A percentile compares a stretch with the other conserved stretches of the same genome.
Conservation (phyloP, 108 stramenopile genomes). For the Poteriospumella lacustris region DNA sequence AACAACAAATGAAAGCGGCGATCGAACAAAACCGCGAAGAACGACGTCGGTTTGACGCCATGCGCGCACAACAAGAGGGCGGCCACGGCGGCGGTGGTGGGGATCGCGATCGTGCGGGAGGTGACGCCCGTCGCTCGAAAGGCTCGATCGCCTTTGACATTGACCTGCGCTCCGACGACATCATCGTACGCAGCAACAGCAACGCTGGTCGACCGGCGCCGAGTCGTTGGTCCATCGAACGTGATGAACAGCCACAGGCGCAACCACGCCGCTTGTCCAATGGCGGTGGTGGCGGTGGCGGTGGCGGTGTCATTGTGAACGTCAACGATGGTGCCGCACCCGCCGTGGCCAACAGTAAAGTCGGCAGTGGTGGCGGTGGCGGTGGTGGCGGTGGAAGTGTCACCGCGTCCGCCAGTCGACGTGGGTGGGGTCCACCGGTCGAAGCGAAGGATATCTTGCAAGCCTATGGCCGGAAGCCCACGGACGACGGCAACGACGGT, state of each 20-base stretch:
- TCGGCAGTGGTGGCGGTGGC: no score
- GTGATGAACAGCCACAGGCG: not conserved
- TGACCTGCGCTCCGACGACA: no score
- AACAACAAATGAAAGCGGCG: not conserved
- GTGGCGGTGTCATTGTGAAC: no score
- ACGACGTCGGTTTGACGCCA: not conserved
- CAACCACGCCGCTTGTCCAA: not conserved
- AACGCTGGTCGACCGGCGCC: not conserved
- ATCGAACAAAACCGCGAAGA: not conserved
- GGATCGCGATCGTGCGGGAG: no score
- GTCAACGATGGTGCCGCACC: no score
- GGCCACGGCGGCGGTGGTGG: no score
- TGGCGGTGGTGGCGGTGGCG: not conserved
- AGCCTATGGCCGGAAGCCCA: not conserved
- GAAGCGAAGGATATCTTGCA: not conserved
- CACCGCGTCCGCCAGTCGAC: not conserved
- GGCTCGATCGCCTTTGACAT: not conserved
- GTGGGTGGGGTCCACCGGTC: slow-evolving; percentile 15
- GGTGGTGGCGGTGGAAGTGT: no score
- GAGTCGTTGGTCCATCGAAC: not conserved
- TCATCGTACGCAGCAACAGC: no score
- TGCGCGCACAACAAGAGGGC: no score
- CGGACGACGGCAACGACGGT: not conserved
- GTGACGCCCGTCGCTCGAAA: no score
- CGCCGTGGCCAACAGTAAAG: no score